Evolutionary conservation across 1,139 yeast species (phyloP).

Genomic region (Saccharomyces pastorianus): DNA sequence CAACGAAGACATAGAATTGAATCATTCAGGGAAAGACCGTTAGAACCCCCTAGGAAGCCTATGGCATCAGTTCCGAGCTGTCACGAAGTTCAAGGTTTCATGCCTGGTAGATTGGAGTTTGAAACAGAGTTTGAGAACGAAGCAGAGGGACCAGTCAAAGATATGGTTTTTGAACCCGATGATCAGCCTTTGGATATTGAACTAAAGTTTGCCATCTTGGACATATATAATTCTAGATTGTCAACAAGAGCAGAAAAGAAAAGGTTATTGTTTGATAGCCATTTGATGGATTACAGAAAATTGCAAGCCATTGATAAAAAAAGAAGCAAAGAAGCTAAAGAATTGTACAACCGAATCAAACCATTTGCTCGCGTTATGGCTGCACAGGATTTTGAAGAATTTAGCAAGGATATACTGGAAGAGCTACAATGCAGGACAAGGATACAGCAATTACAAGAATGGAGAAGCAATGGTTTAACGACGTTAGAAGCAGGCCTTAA

Average conservation of each 20-base stretch:
- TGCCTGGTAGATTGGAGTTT: constrained; percentile 97
- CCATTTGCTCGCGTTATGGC: constrained; percentile 78
- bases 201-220: constrained; percentile 75
- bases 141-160: constrained; percentile 89
- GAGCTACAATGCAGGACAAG: constrained; percentile 75
- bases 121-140: constrained; percentile 96
- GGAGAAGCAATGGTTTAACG: constrained; percentile 85
- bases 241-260: constrained; percentile 91
- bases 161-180: constrained; percentile 90
- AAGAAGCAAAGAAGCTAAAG: constrained; percentile 84
- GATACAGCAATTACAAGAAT: constrained; percentile 83
- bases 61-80: constrained; percentile 91
- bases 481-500: constrained; percentile 75
- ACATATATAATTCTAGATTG: constrained; percentile 80
- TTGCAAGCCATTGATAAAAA: constrained; percentile 52
- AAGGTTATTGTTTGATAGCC: constrained; percentile 67
- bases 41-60: constrained; percentile 79
- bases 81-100: constrained; percentile 93
- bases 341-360: constrained; percentile 61
- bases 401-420: constrained; percentile 61
- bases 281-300: constrained; percentile 74
- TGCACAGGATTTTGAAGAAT: constrained; percentile 68
- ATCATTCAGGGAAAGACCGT: constrained; percentile 54
- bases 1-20: constrained; percentile 68
- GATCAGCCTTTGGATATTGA: constrained; percentile 84